Conservation (phyloP, 176 grass and related monocot species). For the Echinochloa phyllopogon region DNA sequence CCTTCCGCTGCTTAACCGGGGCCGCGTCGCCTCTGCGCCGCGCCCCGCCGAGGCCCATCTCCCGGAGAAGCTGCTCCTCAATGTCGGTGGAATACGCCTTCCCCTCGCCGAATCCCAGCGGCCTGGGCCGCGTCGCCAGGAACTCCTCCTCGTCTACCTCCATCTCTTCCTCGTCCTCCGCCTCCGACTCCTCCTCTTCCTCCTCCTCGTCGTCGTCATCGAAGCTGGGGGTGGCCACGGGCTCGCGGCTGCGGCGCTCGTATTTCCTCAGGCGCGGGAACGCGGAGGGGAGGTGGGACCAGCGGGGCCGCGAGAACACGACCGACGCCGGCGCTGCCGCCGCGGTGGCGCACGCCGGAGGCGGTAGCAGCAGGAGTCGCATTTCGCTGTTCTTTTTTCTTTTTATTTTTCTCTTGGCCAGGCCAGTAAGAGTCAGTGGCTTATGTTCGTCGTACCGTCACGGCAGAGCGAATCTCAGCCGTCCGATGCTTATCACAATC, state of each 20-base stretch:
- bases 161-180: conserved; percentile 19
- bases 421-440: not conserved
- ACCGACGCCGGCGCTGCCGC: not conserved
- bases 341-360: conserved; percentile 9
- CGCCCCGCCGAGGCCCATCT: conserved; percentile 54
- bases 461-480: not conserved
- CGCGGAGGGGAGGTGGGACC: conserved; percentile 27
- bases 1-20: not conserved
- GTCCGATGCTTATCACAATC: conserved; percentile 51
- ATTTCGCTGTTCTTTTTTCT: conserved; percentile 3
- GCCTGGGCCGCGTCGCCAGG: conserved; percentile 54
- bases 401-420: too few relatives aligned
- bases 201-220: conserved; percentile 25
- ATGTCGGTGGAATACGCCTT: conserved; percentile 58
- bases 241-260: conserved; percentile 38
- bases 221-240: conserved; percentile 17
- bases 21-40: conserved; percentile 34
- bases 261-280: conserved; percentile 49
- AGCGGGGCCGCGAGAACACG: conserved; percentile 23
- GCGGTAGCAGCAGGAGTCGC: conserved; percentile 30
- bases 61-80: conserved; percentile 65
- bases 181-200: not conserved
- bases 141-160: conserved; percentile 49
- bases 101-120: conserved; percentile 61
- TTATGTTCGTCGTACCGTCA: conserved; percentile 11